Evolutionary conservation across 495 filamentous ascomycete species (phyloP).

Genomic region (Tuber magnatum): DNA sequence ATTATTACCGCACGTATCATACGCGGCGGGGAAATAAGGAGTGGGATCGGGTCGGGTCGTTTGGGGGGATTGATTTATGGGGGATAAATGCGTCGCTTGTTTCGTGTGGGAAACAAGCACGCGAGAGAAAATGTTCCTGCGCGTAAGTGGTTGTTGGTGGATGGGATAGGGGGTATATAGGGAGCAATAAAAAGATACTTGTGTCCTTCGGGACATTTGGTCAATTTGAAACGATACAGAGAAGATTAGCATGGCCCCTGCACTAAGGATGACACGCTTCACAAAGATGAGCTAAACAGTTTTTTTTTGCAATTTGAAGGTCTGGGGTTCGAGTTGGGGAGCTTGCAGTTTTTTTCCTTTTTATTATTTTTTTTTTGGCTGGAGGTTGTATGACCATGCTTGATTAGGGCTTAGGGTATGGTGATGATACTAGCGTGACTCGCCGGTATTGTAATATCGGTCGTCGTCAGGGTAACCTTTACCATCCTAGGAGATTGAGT

Average conservation of each 20-base stretch:
- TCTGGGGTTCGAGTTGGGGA: slow-evolving; percentile 27
- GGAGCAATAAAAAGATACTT: background rate
- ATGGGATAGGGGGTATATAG: background rate
- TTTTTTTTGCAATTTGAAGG: slow-evolving; percentile 38
- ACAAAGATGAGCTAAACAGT: slow-evolving; percentile 89
- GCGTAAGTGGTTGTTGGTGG: background rate
- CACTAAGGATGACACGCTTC: slow-evolving; percentile 99
- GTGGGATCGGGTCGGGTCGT: background rate
- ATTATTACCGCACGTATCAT: no score
- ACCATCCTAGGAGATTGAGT: background rate
- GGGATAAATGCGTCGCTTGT: background rate
- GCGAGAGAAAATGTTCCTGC: background rate
- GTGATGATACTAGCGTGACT: background rate
- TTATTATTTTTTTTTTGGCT: background rate
- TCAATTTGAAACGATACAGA: slow-evolving; percentile 78
- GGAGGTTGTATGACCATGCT: background rate
- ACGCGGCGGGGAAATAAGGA: background rate
- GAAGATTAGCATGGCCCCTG: slow-evolving; percentile 99
- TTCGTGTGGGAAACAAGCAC: no score
- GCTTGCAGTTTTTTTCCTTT: background rate
- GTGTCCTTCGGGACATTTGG: slow-evolving; percentile 68
- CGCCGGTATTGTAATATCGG: background rate
- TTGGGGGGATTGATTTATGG: background rate
- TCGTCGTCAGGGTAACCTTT: background rate
- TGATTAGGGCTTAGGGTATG: background rate